Conservation (phyloP, 352 stramenopile genomes). For the Vaucheria bursata region DNA sequence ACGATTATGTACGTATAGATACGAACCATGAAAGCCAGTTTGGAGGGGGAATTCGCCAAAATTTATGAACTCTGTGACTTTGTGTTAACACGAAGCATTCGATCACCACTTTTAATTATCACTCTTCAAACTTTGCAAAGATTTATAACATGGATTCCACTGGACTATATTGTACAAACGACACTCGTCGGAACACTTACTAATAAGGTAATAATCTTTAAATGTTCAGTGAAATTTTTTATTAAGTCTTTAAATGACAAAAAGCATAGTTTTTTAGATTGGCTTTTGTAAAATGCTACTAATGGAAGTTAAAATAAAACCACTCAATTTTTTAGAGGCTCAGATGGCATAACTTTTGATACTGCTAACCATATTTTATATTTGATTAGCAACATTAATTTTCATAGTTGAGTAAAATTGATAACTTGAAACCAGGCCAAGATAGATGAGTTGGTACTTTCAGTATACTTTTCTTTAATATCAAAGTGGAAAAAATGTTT, state of each 20-base stretch:
- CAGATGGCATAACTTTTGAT: no score
- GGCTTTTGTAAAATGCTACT: neutral
- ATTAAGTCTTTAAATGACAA: no score
- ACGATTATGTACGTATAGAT: slow-evolving; percentile 53
- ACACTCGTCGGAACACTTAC: slow-evolving; percentile 15
- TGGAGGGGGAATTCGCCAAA: slow-evolving; percentile 93
- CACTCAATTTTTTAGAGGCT: no score
- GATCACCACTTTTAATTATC: slow-evolving; percentile 81
- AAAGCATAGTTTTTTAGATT: no score
- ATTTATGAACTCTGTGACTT: slow-evolving; percentile 98
- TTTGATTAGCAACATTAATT: no score
- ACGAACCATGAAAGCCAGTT: slow-evolving; percentile 90
- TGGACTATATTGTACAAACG: slow-evolving; percentile 93
- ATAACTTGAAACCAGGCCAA: no score
- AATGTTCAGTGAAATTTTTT: no score
- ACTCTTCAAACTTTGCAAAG: slow-evolving; percentile 91
- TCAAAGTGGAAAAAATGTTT: no score
- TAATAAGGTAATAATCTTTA: slow-evolving; percentile 1
- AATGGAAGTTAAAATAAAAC: neutral
- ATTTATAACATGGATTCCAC: slow-evolving; percentile 95
- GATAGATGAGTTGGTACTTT: no score
- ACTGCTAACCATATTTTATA: no score
- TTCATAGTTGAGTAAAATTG: no score
- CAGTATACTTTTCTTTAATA: no score
- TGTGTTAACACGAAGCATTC: slow-evolving; percentile 85